Evolutionary conservation across 2,329 filamentous ascomycete genomes (phyloP).

Genomic region (Rasamsonia emersonii): DNA sequence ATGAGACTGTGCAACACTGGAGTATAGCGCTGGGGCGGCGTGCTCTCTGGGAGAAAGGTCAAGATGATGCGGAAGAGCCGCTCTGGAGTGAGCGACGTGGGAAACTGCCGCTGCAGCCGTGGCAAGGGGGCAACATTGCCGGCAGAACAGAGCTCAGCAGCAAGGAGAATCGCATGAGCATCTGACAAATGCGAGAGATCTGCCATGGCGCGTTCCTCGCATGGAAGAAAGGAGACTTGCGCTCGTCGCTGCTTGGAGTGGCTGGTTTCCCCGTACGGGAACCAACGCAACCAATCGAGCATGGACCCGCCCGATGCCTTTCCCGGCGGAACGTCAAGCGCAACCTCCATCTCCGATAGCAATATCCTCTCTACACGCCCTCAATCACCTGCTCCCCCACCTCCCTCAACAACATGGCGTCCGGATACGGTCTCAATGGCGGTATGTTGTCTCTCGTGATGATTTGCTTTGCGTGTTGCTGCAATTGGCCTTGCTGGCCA

Average conservation of each 20-base stretch:
- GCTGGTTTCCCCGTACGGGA: background rate
- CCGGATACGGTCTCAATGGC: slow-evolving; percentile 47
- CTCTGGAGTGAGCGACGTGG: slow-evolving; percentile 41
- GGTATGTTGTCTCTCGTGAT: slow-evolving; percentile 29
- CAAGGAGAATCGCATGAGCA: slow-evolving; percentile 50
- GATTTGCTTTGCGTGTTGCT: slow-evolving; percentile 9
- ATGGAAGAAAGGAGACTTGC: slow-evolving; percentile 11
- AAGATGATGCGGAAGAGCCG: slow-evolving; percentile 52
- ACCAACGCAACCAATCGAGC: slow-evolving; percentile 7
- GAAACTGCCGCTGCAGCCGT: slow-evolving; percentile 41
- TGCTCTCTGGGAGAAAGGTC: slow-evolving; percentile 53
- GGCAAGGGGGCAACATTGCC: slow-evolving; percentile 46
- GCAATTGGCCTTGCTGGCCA: slow-evolving; percentile 9
- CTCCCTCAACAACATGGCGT: slow-evolving; percentile 35
- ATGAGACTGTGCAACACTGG: slow-evolving; percentile 41
- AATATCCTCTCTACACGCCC: slow-evolving; percentile 12
- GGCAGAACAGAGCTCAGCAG: slow-evolving; percentile 47
- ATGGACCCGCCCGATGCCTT: slow-evolving; percentile 14
- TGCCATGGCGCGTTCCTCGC: slow-evolving; percentile 26
- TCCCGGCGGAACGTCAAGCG: slow-evolving; percentile 13
- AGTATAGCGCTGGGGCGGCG: slow-evolving; percentile 43
- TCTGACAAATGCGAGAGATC: slow-evolving; percentile 37
- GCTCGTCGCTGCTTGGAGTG: background rate
- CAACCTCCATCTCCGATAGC: slow-evolving; percentile 14
- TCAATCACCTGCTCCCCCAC: slow-evolving; percentile 12